Base-by-base conservation (phyloP, 1,284 basidiomycete species). In the Tylopilus sp. region DNA sequence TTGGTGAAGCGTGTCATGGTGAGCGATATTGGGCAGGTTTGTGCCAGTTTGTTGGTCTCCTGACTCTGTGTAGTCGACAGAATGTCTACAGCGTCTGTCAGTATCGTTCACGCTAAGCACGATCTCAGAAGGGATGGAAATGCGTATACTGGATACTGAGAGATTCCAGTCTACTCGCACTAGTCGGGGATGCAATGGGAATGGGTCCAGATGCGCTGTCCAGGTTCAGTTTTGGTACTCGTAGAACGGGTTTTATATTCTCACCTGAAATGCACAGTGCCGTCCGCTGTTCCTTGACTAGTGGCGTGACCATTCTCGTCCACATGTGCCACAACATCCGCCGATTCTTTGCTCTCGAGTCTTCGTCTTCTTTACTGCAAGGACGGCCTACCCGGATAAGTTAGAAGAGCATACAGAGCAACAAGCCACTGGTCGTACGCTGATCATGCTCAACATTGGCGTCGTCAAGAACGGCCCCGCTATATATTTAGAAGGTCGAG, bases 31-130 rank as follows among this genome's bases (percentile, higher is more conserved):
- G 4, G 49, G 43, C 18, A 45, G 30, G 41, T 44, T 48, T 26
- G 48, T 40, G 0, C 7, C 23, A 3, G 6, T 13, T 36, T 23
- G 28, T 21, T 30, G 45, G 15, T 19, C 15, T 25, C n/a, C 37
- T 19, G 29, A 46, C 10, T 53, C 49, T 37, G 47, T 8, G 29
- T 38, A 34, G n/a, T 50, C 55, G 9, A 47, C 12, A 38, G 49
- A 52, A 1, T 39, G 41, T 2, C 60, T 59, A 37, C 2, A 10
- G 3, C 23, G 38, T 15, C 5, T 19, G 9, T 55, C 25, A 54
- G 11, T 30, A 25, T 30, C 40, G 11, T 11, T 34, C 18, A 12
- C 9, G 2, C 15, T 6, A 0, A n/a, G 18, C 12, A 25, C 7
- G 12, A 23, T 39, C 36, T 33, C 12, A n/a, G 8, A 21, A 28